Evolutionary conservation across 2,329 filamentous ascomycete species (phyloP).

Genomic region (Biscogniauxia marginata): DNA sequence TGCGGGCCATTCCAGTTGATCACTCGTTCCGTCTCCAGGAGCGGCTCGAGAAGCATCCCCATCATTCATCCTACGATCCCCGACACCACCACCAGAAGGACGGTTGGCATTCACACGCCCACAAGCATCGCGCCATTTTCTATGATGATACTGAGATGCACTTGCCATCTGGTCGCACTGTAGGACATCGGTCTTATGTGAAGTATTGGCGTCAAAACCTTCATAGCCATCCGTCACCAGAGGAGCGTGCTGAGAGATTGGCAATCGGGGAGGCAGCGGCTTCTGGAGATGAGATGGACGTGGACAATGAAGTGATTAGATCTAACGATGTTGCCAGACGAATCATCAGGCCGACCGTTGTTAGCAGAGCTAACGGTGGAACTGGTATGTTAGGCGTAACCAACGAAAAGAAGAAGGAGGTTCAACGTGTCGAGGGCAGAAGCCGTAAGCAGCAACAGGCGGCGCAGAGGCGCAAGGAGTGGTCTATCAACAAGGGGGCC

Average conservation of each 20-base stretch:
- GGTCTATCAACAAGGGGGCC: constrained; percentile 67
- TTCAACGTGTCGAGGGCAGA: constrained; percentile 65
- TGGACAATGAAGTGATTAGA: constrained; percentile 26
- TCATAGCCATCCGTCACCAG: constrained; percentile 74
- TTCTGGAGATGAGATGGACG: constrained; percentile 38
- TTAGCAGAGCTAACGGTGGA: constrained; percentile 70
- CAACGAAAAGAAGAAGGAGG: constrained; percentile 70
- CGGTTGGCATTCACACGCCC: constrained; percentile 79
- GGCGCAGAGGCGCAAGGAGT: constrained; percentile 62
- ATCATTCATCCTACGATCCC: constrained; percentile 71
- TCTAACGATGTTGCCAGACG: constrained; percentile 36
- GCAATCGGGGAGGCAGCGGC: constrained; percentile 50
- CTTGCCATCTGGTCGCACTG: constrained; percentile 82
- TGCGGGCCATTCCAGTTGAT: constrained; percentile 76
- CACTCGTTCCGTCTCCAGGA: constrained; percentile 69
- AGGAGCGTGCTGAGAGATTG: constrained; percentile 70
- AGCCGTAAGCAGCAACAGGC: constrained; percentile 64
- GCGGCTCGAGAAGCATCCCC: constrained; percentile 68
- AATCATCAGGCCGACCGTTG: constrained; percentile 47
- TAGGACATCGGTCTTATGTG: constrained; percentile 84
- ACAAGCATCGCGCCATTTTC: constrained; percentile 77
- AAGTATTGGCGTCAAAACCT: constrained; percentile 93
- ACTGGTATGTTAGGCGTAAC: constrained; percentile 75
- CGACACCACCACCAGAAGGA: constrained; percentile 72
- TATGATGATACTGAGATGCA: constrained; percentile 93